phyloP scores from a whole-genome alignment of 2,329 filamentous ascomycete genomes.

The Lanzia echinophila region DNA sequence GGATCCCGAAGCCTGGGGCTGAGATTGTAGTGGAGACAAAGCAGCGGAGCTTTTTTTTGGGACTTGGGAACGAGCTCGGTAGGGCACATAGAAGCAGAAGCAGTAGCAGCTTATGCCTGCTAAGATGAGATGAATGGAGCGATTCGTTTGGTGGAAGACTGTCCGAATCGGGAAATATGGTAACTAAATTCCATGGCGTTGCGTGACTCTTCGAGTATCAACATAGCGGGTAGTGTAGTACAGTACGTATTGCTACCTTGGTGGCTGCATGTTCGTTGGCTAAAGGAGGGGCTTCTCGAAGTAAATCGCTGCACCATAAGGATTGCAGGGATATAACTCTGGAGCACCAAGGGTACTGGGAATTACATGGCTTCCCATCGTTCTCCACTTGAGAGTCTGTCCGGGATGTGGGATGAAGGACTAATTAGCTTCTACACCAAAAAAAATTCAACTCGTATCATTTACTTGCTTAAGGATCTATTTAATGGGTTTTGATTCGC shows the following conservation, averaged over 20 bases:
- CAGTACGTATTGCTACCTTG: neutral
- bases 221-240: neutral
- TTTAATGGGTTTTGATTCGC: constrained; percentile 7
- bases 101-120: constrained; percentile 8
- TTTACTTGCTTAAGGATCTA: neutral
- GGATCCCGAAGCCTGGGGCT: constrained; percentile 17
- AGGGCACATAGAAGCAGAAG: constrained; percentile 9
- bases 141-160: neutral
- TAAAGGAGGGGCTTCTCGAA: constrained; percentile 5
- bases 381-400: constrained; percentile 4
- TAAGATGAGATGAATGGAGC: neutral
- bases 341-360: constrained; percentile 5
- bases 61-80: neutral
- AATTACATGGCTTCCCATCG: constrained; percentile 1
- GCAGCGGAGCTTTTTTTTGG: constrained; percentile 2
- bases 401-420: constrained; percentile 4
- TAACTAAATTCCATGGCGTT: neutral
- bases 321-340: constrained; percentile 6
- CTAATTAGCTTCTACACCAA: constrained; percentile 1
- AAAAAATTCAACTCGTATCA: neutral
- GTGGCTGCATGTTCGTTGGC: neutral
- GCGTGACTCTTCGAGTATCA: neutral
- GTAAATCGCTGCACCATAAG: constrained; percentile 2
- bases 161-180: neutral
- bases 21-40: constrained; percentile 11